Base-by-base conservation (phyloP, 192 early-diverging fungal genomes). In the Spinellus fusiger region DNA sequence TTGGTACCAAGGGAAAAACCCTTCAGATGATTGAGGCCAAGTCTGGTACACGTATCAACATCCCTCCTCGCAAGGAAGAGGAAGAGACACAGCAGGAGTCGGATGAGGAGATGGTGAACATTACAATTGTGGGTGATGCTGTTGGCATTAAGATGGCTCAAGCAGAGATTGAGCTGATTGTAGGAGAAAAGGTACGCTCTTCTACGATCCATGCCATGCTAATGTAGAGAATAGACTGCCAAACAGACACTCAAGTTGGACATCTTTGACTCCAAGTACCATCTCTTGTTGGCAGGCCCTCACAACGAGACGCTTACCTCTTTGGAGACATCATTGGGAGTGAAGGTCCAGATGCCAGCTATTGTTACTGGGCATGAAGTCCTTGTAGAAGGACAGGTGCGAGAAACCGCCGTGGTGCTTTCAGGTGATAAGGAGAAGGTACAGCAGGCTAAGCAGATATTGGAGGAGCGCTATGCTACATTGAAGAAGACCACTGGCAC, bases 221-320 rank as follows among this genome's bases (percentile, higher is more conserved):
- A n/a, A n/a, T n/a, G n/a, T n/a, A 48, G 12, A 27, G 22, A 31
- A 53, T 52, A 40, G 81, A 84, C 90, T n/a, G 80, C 85, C 31
- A 89, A 83, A 54, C 75, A 79, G 28, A 88, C 69, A 28, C 68
- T 85, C 57, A 81, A 83, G n/a, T 64, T 94, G 51, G 80, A 77
- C 3, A 67, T 77, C 4, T 72, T 97, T 33, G 86, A 91, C 10
- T 74, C 81, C 31, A 76, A 86, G 12, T 90, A 78, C 69, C 85
- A 91, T 62, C 88, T 91, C 18, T 88, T 99, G 70, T 82, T 99
- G 52, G 80, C 85, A 18, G 93, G 92, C 18, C 79, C 87, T 66
- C 80, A 85, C 54, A 87, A 86, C 62, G 70, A 77, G 20, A 71
- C 80, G 35, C 68, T 87, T 23, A 73, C 81, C 28, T 68, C 78